phyloP scores from a whole-genome alignment of 83 land plant genomes.

The Thuja plicata region DNA sequence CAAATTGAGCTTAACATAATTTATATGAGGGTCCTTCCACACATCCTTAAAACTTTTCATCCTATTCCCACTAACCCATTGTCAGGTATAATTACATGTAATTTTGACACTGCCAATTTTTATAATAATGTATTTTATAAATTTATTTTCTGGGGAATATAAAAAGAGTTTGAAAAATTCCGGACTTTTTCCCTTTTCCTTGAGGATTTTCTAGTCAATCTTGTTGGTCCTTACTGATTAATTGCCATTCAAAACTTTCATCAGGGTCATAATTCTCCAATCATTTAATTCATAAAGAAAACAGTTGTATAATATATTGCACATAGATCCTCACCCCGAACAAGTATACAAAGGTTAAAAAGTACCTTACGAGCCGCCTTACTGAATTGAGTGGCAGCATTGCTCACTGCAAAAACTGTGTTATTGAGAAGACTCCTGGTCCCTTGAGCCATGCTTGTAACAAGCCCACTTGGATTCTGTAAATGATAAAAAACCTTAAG shows the following conservation, averaged over 20 bases:
- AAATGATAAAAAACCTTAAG: slow-evolving; percentile 12
- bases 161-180: neutral
- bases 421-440: slow-evolving; percentile 82
- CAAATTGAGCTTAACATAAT: no score
- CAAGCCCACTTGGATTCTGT: slow-evolving; percentile 87
- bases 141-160: neutral
- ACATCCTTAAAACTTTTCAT: no score
- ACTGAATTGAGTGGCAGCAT: slow-evolving; percentile 96
- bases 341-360: neutral
- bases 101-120: neutral
- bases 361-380: slow-evolving; percentile 94
- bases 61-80: no score
- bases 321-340: neutral
- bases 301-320: neutral
- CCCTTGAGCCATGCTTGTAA: slow-evolving; percentile 81
- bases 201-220: neutral
- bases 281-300: neutral
- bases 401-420: slow-evolving; percentile 93
- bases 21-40: no score
- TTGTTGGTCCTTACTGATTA: neutral
- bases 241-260: neutral
- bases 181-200: neutral
- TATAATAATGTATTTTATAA: neutral
- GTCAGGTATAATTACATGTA: neutral
- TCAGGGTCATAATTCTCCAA: neutral